A percentile compares a stretch with the other conserved stretches of the same genome.
These are phyloP conservation scores for Lasiosphaeriaceae sp. DNA, from an alignment of 495 filamentous ascomycete species.

Conservation along the genomic window DNA sequence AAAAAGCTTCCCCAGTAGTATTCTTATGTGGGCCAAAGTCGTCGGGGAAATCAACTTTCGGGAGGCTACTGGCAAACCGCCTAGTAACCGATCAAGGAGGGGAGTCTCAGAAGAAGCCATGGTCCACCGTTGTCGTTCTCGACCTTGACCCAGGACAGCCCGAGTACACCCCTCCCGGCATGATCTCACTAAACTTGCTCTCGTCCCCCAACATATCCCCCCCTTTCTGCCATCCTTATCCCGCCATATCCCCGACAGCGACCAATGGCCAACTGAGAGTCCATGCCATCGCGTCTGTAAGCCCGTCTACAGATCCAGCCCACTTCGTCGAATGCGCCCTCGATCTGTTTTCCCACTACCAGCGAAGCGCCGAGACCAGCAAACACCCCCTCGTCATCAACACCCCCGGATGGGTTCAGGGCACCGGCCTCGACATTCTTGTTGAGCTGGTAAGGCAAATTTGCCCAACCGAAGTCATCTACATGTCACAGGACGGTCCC, in stretches of 20 bases:
- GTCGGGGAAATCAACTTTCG: conserved; percentile 84
- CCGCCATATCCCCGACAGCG: conserved; percentile 10
- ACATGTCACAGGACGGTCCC: conserved; percentile 70
- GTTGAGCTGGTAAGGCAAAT: conserved; percentile 53
- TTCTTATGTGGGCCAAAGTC: conserved; percentile 77
- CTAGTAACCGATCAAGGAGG: conserved; percentile 50
- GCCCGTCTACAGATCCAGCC: conserved; percentile 64
- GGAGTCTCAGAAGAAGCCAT: conserved; percentile 20
- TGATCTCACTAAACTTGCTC: conserved; percentile 67
- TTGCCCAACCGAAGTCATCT: conserved; percentile 59
- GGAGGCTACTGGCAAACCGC: conserved; percentile 69
- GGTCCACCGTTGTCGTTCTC: conserved; percentile 55
- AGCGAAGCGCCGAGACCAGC: conserved; percentile 23
- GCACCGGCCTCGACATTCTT: conserved; percentile 67
- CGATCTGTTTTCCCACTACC: conserved; percentile 66
- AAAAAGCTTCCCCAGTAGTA: conserved; percentile 39
- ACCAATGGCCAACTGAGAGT: conserved; percentile 43
- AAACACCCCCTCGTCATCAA: conserved; percentile 70
- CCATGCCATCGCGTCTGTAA: conserved; percentile 69
- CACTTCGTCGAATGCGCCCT: conserved; percentile 65
- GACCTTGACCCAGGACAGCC: conserved; percentile 85
- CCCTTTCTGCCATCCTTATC: conserved; percentile 68
- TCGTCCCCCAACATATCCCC: conserved; percentile 65
- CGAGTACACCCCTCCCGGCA: conserved; percentile 73
- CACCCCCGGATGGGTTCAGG: conserved; percentile 79